Percentiles rank a stretch among this genome's conserved stretches.
Conservation (phyloP, 345 rosid genomes). For the Arabidopsis arenosa region DNA sequence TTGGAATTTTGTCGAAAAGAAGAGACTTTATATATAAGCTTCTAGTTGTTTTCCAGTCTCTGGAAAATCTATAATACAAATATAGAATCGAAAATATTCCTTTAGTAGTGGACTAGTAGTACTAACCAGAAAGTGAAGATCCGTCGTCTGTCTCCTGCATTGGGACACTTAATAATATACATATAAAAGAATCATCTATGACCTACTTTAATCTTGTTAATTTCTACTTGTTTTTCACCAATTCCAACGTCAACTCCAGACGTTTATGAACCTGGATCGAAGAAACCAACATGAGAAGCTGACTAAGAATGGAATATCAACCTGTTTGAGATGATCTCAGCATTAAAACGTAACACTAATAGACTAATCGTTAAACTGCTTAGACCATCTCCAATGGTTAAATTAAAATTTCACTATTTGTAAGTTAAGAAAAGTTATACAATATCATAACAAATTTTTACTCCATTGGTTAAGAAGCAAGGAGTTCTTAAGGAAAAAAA, state of each 20-base stretch:
- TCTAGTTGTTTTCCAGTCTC: neutral
- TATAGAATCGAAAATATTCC: neutral
- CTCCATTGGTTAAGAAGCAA: too few relatives aligned
- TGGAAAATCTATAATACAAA: neutral
- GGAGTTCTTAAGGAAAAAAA: too few relatives aligned
- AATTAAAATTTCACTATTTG: too few relatives aligned
- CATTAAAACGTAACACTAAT: constrained; percentile 4
- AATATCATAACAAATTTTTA: too few relatives aligned
- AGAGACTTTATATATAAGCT: constrained; percentile 8
- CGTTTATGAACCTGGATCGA: constrained; percentile 75
- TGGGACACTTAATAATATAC: neutral
- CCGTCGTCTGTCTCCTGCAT: constrained; percentile 88
- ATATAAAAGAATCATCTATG: constrained; percentile 6
- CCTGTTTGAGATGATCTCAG: neutral
- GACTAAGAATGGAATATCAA: constrained; percentile 4
- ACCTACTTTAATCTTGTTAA: constrained; percentile 82
- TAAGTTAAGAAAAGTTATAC: too few relatives aligned
- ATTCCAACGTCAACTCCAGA: constrained; percentile 68
- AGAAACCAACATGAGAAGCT: constrained; percentile 21
- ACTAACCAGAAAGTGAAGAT: constrained; percentile 79
- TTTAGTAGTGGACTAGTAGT: neutral
- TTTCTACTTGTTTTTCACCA: constrained; percentile 88
- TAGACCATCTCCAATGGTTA: constrained; percentile 17
- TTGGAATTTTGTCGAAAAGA: constrained; percentile 66
- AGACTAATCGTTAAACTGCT: constrained; percentile 39